A percentile compares a stretch with the other conserved stretches of the same genome.
These are phyloP conservation scores for Thelephora ganbajun DNA, from an alignment of 768 basidiomycete species.

Conservation along the genomic window DNA sequence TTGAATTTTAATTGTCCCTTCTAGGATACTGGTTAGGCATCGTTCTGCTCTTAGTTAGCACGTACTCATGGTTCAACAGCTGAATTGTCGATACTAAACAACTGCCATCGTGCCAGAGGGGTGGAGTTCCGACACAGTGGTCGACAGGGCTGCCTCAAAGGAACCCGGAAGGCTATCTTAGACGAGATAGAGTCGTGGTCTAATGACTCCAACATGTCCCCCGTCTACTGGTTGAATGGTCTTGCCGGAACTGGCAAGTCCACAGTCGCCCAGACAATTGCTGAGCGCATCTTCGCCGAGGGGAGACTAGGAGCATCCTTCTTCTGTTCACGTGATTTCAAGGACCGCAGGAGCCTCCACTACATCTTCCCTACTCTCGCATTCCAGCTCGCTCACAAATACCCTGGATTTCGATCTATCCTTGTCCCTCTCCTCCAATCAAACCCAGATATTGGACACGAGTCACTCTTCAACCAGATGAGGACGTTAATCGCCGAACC, in stretches of 20 bases:
- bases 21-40: no score
- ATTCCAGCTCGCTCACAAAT: slow-evolving; percentile 13
- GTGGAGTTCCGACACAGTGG: not conserved
- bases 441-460: not conserved
- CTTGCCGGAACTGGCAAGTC: slow-evolving; percentile 25
- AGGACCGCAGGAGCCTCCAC: slow-evolving; percentile 10
- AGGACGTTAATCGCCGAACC: slow-evolving; percentile 8
- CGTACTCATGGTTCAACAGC: not conserved
- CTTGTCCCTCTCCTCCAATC: not conserved
- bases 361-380: slow-evolving; percentile 21
- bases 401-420: slow-evolving; percentile 2
- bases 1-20: no score
- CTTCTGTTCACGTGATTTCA: slow-evolving; percentile 16
- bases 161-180: not conserved
- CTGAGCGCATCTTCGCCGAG: slow-evolving; percentile 9
- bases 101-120: not conserved
- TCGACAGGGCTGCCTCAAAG: not conserved
- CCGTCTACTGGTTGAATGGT: slow-evolving; percentile 19
- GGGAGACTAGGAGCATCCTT: slow-evolving; percentile 20
- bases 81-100: not conserved
- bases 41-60: no score
- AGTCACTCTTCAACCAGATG: not conserved
- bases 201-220: slow-evolving; percentile 5
- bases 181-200: slow-evolving; percentile 14
- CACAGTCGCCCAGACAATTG: slow-evolving; percentile 22